Evolutionary conservation across 208 protist species (phyloP).

Genomic region (Acanthamoeba polyphaga): DNA sequence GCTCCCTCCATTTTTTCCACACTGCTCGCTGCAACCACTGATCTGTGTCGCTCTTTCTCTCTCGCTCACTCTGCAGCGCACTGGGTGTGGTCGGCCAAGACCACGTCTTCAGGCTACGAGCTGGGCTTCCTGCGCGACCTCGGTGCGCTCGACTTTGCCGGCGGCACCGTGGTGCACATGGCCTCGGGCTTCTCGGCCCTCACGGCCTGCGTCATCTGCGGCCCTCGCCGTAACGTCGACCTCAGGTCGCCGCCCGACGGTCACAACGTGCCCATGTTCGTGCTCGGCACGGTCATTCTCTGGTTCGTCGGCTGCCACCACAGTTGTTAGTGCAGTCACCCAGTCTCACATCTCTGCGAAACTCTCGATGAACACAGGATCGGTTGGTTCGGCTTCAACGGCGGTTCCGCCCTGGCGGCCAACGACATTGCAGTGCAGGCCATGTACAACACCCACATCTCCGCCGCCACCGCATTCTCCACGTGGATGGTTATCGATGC

Average conservation of each 20-base stretch:
- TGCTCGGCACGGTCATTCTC: constrained; percentile 35
- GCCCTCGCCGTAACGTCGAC: constrained; percentile 42
- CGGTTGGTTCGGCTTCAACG: constrained; percentile 87
- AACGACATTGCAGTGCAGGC: constrained; percentile 16
- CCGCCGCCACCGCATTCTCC: not conserved
- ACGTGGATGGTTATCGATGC: constrained; percentile 57
- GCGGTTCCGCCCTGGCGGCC: constrained; percentile 76
- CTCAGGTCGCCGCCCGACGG: constrained; percentile 36
- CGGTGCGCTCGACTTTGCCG: constrained; percentile 80
- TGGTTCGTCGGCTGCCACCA: not conserved
- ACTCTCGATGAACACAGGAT: constrained; percentile 48
- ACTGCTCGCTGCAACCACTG: not conserved
- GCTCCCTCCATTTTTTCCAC: not conserved
- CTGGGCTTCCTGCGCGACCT: constrained; percentile 64
- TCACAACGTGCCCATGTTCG: constrained; percentile 72
- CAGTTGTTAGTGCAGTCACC: no score
- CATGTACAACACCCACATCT: constrained; percentile 72
- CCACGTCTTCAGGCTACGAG: not conserved
- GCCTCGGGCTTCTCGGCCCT: constrained; percentile 71
- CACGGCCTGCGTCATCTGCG: constrained; percentile 25
- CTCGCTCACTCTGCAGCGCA: not conserved
- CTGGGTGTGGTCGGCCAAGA: constrained; percentile 56
- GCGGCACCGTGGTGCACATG: constrained; percentile 82
- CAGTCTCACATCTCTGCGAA: not conserved
- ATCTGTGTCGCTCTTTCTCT: not conserved